Conservation (phyloP, 768 basidiomycete species). For the Auricularia cornea region DNA sequence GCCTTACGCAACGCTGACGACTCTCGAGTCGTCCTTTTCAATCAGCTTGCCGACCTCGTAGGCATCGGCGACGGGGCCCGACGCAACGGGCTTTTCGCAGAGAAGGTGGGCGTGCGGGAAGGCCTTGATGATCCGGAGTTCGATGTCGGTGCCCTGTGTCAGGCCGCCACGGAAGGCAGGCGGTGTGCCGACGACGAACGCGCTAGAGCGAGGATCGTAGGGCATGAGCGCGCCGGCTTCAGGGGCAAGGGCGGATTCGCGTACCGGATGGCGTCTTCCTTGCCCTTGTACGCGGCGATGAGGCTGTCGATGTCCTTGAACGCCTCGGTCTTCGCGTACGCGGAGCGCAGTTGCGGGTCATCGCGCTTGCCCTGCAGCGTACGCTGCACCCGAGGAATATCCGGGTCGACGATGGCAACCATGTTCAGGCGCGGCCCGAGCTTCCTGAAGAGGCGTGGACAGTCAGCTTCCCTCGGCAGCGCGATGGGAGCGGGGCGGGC, state of each 20-base stretch:
- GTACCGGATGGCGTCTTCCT: conserved; percentile 50
- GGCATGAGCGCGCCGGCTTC: not conserved
- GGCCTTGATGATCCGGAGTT: conserved; percentile 74
- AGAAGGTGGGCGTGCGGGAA: conserved; percentile 89
- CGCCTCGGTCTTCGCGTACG: conserved; percentile 81
- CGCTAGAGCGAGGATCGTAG: conserved; percentile 41
- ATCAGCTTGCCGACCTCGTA: conserved; percentile 69
- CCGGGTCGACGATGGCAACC: conserved; percentile 89
- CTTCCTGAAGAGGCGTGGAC: conserved; percentile 45
- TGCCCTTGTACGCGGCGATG: conserved; percentile 50
- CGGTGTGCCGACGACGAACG: conserved; percentile 85
- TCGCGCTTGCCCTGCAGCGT: conserved; percentile 79
- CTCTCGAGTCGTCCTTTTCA: conserved; percentile 46
- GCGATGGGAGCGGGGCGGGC: no score
- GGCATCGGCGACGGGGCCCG: conserved; percentile 64
- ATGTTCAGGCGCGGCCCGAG: conserved; percentile 94
- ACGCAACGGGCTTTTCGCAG: conserved; percentile 87
- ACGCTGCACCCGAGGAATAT: conserved; percentile 65
- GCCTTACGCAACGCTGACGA: not conserved
- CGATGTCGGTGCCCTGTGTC: conserved; percentile 71
- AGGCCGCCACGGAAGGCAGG: conserved; percentile 85
- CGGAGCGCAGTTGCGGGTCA: conserved; percentile 85
- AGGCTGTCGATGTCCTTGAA: conserved; percentile 85
- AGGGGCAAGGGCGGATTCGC: conserved; percentile 4
- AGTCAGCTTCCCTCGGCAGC: no score